A percentile compares a stretch with the other conserved stretches of the same genome.
phyloP scores from a whole-genome alignment of 331 rosid genomes.

The Pyrus hybrid region DNA sequence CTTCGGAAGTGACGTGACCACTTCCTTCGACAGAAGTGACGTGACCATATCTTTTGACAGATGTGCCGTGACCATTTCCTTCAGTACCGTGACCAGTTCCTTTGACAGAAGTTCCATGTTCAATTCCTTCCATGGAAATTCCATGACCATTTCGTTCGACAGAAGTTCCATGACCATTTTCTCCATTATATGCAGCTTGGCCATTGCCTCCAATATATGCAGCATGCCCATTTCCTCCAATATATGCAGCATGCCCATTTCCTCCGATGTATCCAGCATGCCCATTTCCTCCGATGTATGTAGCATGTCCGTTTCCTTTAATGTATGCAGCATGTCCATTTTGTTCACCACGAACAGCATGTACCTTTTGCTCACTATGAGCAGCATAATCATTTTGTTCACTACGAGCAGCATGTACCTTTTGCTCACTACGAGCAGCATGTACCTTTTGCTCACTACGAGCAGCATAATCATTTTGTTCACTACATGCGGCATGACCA shows the following conservation, averaged over 20 bases:
- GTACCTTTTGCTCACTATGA: neutral
- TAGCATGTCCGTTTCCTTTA: too few relatives aligned
- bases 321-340: too few relatives aligned
- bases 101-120: constrained; percentile 9
- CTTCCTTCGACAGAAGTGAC: neutral
- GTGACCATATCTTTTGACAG: constrained; percentile 11
- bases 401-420: neutral
- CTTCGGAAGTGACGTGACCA: neutral
- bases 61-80: constrained; percentile 4
- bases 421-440: constrained; percentile 3
- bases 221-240: neutral
- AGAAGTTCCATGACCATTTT: neutral
- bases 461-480: neutral
- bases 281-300: neutral
- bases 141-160: constrained; percentile 8
- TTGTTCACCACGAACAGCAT: neutral
- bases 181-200: constrained; percentile 18
- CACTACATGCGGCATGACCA: constrained; percentile 3
- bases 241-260: too few relatives aligned
- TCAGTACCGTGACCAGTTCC: neutral
- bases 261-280: constrained; percentile 10
- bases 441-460: neutral
- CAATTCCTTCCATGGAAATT: constrained; percentile 24
- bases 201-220: constrained; percentile 8
- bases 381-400: neutral